A percentile compares a stretch with the other conserved stretches of the same genome.
phyloP scores from a whole-genome alignment of 2,329 filamentous ascomycete genomes.

The Epicoccum nigrum region DNA sequence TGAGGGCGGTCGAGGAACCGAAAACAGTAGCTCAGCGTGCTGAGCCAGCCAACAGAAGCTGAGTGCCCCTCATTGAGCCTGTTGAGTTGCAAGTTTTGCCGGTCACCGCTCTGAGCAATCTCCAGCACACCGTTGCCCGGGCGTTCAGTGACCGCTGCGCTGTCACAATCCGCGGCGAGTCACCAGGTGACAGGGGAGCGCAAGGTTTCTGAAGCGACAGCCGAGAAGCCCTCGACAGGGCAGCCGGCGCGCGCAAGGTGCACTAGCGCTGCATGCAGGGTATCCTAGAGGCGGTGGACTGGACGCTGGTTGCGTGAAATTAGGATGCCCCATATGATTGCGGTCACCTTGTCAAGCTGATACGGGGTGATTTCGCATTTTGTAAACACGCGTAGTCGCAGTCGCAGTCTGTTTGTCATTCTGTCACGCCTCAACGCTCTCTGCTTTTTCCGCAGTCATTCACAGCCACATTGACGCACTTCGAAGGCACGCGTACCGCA shows the following conservation, averaged over 20 bases:
- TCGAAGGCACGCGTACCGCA: slow-evolving; percentile 6
- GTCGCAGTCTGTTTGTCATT: no score
- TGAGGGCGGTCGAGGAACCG: slow-evolving; percentile 2
- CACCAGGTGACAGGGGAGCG: slow-evolving; percentile 8
- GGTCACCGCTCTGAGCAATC: slow-evolving; percentile 2
- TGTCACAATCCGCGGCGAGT: slow-evolving; percentile 11
- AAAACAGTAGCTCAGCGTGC: slow-evolving; percentile 12
- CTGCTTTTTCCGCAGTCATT: no score
- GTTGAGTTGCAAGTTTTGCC: slow-evolving; percentile 10
- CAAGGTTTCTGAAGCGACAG: slow-evolving; percentile 5
- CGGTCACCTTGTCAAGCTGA: slow-evolving; percentile 16
- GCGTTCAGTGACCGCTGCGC: slow-evolving; percentile 13
- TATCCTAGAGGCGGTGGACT: slow-evolving; percentile 11
- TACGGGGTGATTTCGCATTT: slow-evolving; percentile 14
- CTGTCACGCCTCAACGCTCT: no score
- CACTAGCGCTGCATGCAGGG: slow-evolving; percentile 17
- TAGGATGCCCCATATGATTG: slow-evolving; percentile 16
- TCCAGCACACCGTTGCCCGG: slow-evolving; percentile 14
- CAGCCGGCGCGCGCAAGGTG: slow-evolving; percentile 12
- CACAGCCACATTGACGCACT: neutral
- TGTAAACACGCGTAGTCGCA: slow-evolving; percentile 16
- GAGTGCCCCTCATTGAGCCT: neutral
- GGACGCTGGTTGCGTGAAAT: slow-evolving; percentile 16
- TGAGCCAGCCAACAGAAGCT: slow-evolving; percentile 5
- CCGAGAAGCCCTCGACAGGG: slow-evolving; percentile 3